phyloP scores from a whole-genome alignment of 1,284 basidiomycete genomes.

The Cystobasidiaceae sp. region DNA sequence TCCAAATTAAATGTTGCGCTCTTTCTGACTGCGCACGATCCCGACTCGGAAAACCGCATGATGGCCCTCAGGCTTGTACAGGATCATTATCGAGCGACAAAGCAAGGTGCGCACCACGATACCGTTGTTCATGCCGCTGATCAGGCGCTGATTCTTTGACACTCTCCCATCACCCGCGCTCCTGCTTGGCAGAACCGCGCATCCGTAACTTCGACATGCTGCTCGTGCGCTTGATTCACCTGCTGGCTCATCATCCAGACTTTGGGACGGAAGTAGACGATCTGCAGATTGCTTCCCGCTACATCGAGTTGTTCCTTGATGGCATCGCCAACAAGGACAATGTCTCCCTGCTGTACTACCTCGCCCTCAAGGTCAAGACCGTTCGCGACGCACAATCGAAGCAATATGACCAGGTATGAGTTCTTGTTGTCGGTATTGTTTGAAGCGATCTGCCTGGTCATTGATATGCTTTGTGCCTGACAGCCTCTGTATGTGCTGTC shows the following conservation, averaged over 20 bases:
- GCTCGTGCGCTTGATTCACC: constrained; percentile 76
- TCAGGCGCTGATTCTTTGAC: background rate
- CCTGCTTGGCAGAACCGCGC: constrained; percentile 52
- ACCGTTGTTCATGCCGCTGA: background rate
- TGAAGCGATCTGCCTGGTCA: background rate
- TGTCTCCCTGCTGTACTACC: constrained; percentile 71
- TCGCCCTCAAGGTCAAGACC: constrained; percentile 78
- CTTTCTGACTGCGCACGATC: constrained; percentile 86
- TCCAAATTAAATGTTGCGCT: constrained; percentile 74
- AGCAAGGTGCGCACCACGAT: background rate
- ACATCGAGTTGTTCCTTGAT: constrained; percentile 83
- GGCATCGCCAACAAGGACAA: constrained; percentile 69
- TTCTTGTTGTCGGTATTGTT: background rate
- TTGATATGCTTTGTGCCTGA: background rate
- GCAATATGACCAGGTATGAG: constrained; percentile 60
- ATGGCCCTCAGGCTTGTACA: constrained; percentile 25
- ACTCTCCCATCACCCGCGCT: background rate
- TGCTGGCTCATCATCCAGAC: constrained; percentile 92
- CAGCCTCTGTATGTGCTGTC: constrained; percentile 84
- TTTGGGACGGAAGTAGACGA: constrained; percentile 49
- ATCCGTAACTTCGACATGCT: constrained; percentile 70
- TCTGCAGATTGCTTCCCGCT: constrained; percentile 53
- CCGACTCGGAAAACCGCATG: constrained; percentile 64
- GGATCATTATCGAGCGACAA: background rate
- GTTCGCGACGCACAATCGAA: constrained; percentile 69